Base-by-base conservation (phyloP, 2,329 filamentous ascomycete genomes). In the Trichophyton verrucosum region DNA sequence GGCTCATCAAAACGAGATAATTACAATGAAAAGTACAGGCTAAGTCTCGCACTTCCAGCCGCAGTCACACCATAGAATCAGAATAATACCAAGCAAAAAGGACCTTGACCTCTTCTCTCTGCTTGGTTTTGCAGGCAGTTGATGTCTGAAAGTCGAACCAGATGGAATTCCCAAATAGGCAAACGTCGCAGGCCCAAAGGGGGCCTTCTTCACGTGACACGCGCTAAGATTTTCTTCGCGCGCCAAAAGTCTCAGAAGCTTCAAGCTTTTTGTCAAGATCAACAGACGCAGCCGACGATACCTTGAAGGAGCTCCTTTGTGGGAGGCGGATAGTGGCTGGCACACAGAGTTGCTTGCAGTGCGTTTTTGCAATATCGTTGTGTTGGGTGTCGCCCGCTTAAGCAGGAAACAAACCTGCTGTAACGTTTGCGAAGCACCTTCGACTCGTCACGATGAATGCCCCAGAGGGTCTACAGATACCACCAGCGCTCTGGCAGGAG, bases 401-500 rank as follows among this genome's bases (percentile, higher is more conserved):
- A 53, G n/a, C 13, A 8, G 8, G n/a, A 33, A 55, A n/a, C 51
- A 11, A n/a, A 24, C 13, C 51, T 15, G 3, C 6, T 15, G 3
- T 9, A 55, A 33, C 27, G 17, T 27, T 36, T 27, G 4, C 3
- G 5, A 51, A 9, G 13, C 24, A 30, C 20, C 13, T 15, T 15
- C 9, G n/a, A 5, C 27, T n/a, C 24, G n/a, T 2, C 55, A 20
- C 55, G 9, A 60, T 60, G 49, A 55, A 55, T 55, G 58, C 42
- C 11, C 27, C 44, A 20, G 57, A 49, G 13, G 20, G 57, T 22
- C n/a, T 49, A 63, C 77, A 72, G 57, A 71, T 66, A n/a, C 66
- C 79, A 64, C 78, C 81, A 59, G 74, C 79, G 61, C 72, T 82
- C 49, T 96, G 91, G 91, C 86, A 89, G 73, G 88, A 94, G 73